Evolutionary conservation across 2,329 filamentous ascomycete species (phyloP).

Genomic region (Pestalotiopsis sp.): DNA sequence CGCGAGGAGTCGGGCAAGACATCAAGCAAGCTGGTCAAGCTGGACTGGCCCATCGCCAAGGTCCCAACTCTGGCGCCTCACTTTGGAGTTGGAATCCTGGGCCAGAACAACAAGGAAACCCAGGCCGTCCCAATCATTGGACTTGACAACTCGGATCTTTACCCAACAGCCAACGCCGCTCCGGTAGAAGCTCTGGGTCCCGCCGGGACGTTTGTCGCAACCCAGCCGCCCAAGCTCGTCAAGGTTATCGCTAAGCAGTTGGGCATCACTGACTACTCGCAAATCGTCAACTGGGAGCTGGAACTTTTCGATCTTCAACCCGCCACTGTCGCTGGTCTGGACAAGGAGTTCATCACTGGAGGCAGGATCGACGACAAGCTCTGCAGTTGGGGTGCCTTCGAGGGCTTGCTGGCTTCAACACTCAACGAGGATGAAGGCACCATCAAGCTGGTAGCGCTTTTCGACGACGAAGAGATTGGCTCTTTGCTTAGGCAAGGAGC

Average conservation of each 20-base stretch:
- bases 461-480: conserved; percentile 97
- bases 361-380: conserved; percentile 97
- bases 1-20: conserved; percentile 79
- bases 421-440: conserved; percentile 61
- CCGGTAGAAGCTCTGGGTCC: conserved; percentile 56
- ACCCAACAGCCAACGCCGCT: conserved; percentile 32
- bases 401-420: conserved; percentile 75
- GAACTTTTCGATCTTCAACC: conserved; percentile 93
- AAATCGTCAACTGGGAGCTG: conserved; percentile 94
- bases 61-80: conserved; percentile 93
- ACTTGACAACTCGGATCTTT: conserved; percentile 71
- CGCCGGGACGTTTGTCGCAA: conserved; percentile 73
- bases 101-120: conserved; percentile 79
- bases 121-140: conserved; percentile 94
- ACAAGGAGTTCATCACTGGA: conserved; percentile 92
- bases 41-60: conserved; percentile 92
- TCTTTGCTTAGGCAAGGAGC: conserved; percentile 90
- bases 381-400: conserved; percentile 89
- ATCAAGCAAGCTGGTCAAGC: conserved; percentile 78
- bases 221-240: conserved; percentile 84
- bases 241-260: conserved; percentile 79
- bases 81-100: conserved; percentile 78
- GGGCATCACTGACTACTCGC: conserved; percentile 70
- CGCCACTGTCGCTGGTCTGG: conserved; percentile 79
- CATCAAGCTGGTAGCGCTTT: conserved; percentile 90